Conservation (phyloP, 225 moss, liverwort and hornwort genomes). For the Pseudisothecium myosuroides region DNA sequence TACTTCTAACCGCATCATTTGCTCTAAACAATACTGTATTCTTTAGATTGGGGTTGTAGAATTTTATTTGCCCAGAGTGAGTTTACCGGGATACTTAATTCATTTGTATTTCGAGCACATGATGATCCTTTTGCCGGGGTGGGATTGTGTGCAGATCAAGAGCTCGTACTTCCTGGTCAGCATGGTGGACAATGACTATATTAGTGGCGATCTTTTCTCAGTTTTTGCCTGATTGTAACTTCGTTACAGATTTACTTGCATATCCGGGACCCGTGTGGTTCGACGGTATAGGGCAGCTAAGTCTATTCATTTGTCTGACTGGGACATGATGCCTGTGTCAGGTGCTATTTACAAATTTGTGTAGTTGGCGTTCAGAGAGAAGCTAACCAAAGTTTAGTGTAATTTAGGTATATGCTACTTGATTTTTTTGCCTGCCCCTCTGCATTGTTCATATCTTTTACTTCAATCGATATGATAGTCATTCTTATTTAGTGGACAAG, state of each 20-base stretch:
- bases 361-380: background rate
- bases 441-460: background rate
- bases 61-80: background rate
- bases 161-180: constrained; percentile 63
- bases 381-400: background rate
- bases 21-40: background rate
- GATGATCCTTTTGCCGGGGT: background rate
- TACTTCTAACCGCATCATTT: background rate
- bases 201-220: constrained; percentile 54
- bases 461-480: background rate
- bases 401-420: background rate
- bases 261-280: background rate
- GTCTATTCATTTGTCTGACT: background rate
- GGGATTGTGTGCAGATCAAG: constrained; percentile 39
- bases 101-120: background rate
- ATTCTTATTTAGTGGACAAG: background rate
- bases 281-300: background rate
- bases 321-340: background rate
- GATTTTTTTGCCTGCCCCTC: background rate
- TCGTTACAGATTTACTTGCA: background rate
- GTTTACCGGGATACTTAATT: background rate
- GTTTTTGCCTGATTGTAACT: constrained; percentile 38
- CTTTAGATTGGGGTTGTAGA: background rate
- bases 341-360: background rate
- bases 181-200: constrained; percentile 79